Conservation (phyloP, 371 early-diverging fungal genomes). For the Blastocladiella emersonii region DNA sequence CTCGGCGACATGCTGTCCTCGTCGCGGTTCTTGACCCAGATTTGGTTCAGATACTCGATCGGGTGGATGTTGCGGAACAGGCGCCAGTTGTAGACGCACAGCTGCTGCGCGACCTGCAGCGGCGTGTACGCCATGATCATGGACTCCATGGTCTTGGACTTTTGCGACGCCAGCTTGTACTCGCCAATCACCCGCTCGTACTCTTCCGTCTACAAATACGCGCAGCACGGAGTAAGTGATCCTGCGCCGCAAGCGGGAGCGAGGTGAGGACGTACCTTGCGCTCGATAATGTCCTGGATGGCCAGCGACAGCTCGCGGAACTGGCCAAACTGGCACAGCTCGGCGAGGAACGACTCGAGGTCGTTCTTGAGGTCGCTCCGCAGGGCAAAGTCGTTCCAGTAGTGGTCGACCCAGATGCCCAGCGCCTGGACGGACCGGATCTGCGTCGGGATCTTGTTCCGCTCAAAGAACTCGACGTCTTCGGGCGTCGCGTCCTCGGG, state of each 20-base stretch:
- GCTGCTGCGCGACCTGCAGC: constrained; percentile 26
- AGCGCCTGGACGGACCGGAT: constrained; percentile 16
- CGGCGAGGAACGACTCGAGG: constrained; percentile 25
- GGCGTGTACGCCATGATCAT: constrained; percentile 17
- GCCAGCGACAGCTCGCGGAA: not conserved
- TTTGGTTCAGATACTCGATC: constrained; percentile 34
- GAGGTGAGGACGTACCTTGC: not conserved
- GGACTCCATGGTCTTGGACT: constrained; percentile 8
- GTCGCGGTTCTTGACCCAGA: constrained; percentile 27
- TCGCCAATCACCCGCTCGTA: constrained; percentile 3
- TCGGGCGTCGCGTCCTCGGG: constrained; percentile 24
- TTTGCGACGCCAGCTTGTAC: not conserved
- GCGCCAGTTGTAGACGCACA: constrained; percentile 32
- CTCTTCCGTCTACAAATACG: not conserved
- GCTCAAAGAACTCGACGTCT: constrained; percentile 26
- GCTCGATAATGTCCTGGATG: not conserved
- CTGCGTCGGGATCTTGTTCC: constrained; percentile 27
- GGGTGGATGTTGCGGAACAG: constrained; percentile 35
- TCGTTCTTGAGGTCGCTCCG: constrained; percentile 18
- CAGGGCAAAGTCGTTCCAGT: constrained; percentile 39
- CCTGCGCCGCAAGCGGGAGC: not conserved
- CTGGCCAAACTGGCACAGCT: constrained; percentile 12
- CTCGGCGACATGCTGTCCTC: constrained; percentile 20
- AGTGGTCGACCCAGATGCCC: constrained; percentile 28
- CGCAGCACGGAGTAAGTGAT: constrained; percentile 1